Evolutionary conservation across 805 yeast genomes (phyloP).

Genomic region (Wickerhamiella azymoides): DNA sequence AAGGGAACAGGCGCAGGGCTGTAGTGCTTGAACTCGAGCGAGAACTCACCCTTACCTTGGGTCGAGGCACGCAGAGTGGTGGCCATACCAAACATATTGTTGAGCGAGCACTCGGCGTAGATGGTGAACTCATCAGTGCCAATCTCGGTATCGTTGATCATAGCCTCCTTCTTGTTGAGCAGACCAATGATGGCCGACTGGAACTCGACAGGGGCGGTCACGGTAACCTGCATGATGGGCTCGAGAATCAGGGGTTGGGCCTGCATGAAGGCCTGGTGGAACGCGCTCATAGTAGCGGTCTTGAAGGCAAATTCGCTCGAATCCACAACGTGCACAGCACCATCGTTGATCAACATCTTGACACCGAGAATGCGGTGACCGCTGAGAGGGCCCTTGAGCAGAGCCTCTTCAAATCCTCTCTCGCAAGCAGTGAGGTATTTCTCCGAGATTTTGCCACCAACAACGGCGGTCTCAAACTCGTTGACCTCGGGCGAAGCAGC

Average conservation of each 20-base stretch:
- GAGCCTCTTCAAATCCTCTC: constrained; percentile 88
- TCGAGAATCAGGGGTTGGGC: constrained; percentile 83
- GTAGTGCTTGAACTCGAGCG: constrained; percentile 86
- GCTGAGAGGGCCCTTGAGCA: constrained; percentile 90
- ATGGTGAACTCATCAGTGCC: constrained; percentile 90
- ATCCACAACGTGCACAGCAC: constrained; percentile 94
- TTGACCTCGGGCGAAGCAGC: constrained; percentile 35
- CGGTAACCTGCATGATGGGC: constrained; percentile 89
- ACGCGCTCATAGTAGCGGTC: constrained; percentile 83
- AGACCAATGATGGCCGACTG: constrained; percentile 88
- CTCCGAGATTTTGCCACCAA: constrained; percentile 95
- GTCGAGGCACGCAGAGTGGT: constrained; percentile 90
- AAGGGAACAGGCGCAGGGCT: constrained; percentile 82
- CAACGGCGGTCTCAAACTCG: constrained; percentile 70
- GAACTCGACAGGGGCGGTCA: constrained; percentile 91
- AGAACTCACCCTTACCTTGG: constrained; percentile 97
- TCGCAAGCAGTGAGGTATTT: constrained; percentile 88
- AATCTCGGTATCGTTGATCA: constrained; percentile 86
- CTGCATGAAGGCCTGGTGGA: constrained; percentile 74
- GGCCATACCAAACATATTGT: constrained; percentile 92
- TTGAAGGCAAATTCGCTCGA: constrained; percentile 92
- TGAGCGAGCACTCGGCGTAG: constrained; percentile 90
- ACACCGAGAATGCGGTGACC: constrained; percentile 92
- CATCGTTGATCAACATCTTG: constrained; percentile 88
- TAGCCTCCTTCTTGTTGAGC: constrained; percentile 81